Conservation (phyloP, 2,329 filamentous ascomycete species). For the Phialocephala subalpina region DNA sequence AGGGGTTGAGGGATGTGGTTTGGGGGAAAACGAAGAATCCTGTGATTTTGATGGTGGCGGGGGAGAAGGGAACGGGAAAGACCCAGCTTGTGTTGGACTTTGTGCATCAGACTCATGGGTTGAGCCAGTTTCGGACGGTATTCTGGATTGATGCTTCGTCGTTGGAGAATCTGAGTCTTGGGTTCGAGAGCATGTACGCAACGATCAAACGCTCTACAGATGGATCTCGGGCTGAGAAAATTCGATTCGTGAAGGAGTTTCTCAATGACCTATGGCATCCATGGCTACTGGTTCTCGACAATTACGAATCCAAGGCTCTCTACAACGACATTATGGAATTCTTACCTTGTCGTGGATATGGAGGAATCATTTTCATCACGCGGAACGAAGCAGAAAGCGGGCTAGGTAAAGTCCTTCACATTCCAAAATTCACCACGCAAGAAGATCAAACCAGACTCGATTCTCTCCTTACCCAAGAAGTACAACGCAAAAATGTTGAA, state of each 20-base stretch:
- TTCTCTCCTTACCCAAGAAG: conserved; percentile 21
- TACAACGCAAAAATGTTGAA: conserved; percentile 20
- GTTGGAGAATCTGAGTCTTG: conserved; percentile 24
- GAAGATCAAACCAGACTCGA: conserved; percentile 26
- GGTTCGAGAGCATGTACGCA: conserved; percentile 29
- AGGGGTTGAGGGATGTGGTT: conserved; percentile 17
- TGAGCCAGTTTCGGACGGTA: conserved; percentile 26
- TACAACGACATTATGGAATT: conserved; percentile 29
- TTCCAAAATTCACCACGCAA: conserved; percentile 22
- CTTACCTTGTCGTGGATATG: conserved; percentile 27
- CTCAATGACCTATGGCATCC: conserved; percentile 32
- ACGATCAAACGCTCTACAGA: conserved; percentile 27
- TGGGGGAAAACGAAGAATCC: conserved; percentile 26
- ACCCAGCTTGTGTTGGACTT: conserved; percentile 31
- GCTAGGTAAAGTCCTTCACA: conserved; percentile 17
- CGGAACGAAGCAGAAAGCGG: conserved; percentile 6
- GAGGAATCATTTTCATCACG: conserved; percentile 26
- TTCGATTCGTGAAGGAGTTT: conserved; percentile 29
- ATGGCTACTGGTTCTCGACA: conserved; percentile 31
- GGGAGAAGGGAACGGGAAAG: conserved; percentile 26
- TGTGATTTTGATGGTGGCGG: conserved; percentile 23
- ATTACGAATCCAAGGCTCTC: conserved; percentile 20
- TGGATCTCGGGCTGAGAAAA: conserved; percentile 27
- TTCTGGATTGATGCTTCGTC: conserved; percentile 32
- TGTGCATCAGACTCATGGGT: conserved; percentile 23